Evolutionary conservation across 768 basidiomycete genomes (phyloP).

Genomic region (Trametes maxima): DNA sequence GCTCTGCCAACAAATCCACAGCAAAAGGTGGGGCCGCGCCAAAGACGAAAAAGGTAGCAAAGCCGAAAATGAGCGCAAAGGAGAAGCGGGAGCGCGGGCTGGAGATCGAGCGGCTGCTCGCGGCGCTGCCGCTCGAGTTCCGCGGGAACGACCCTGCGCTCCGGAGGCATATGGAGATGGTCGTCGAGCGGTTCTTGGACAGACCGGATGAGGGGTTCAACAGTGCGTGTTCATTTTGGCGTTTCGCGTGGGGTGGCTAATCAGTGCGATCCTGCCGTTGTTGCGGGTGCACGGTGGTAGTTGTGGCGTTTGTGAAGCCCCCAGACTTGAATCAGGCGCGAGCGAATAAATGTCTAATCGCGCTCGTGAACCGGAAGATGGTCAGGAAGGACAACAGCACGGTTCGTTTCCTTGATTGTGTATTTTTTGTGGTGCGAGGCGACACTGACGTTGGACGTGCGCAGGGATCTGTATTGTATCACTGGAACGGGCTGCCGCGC

Average conservation of each 20-base stretch:
- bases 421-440: neutral
- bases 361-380: constrained; percentile 84
- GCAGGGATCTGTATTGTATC: constrained; percentile 68
- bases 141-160: constrained; percentile 86
- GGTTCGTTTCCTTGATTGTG: constrained; percentile 22
- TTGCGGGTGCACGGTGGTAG: constrained; percentile 40
- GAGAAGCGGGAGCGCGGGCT: constrained; percentile 83
- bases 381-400: constrained; percentile 69
- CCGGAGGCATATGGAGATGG: constrained; percentile 76
- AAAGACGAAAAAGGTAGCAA: constrained; percentile 46
- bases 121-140: constrained; percentile 85
- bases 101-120: constrained; percentile 70
- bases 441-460: neutral
- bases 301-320: constrained; percentile 72
- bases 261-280: neutral
- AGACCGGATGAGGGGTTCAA: constrained; percentile 61
- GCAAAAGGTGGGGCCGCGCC: constrained; percentile 42
- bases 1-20: constrained; percentile 40
- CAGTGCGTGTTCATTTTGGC: constrained; percentile 41
- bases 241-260: neutral
- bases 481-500: constrained; percentile 59
- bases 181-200: constrained; percentile 78
- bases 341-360: constrained; percentile 93
- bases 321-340: constrained; percentile 88
- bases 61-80: constrained; percentile 71